Evolutionary conservation across 208 protist genomes (phyloP).

Genomic region (Crithidia fasciculata): DNA sequence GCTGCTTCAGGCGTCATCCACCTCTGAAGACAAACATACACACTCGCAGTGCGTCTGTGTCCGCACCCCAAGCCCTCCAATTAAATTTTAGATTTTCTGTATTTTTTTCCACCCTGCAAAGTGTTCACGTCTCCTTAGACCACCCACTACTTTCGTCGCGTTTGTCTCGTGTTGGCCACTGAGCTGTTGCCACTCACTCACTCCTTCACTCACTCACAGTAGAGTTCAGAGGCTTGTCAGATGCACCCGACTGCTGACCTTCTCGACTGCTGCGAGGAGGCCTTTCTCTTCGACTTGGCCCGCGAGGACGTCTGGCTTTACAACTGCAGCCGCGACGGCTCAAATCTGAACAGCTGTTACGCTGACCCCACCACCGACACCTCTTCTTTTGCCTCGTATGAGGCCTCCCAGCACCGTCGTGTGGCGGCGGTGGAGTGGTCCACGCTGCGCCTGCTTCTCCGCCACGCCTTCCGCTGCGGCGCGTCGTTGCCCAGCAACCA

Average conservation of each 20-base stretch:
- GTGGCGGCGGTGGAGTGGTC: conserved; percentile 16
- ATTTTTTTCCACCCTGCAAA: too few species aligned
- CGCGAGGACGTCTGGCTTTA: conserved; percentile 12
- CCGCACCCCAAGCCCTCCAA: too few species aligned
- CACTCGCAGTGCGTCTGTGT: too few species aligned
- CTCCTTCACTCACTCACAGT: not conserved
- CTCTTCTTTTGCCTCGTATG: not conserved
- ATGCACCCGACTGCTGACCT: conserved; percentile 1
- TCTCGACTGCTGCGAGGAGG: conserved; percentile 22
- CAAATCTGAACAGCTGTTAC: too few species aligned
- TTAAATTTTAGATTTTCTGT: too few species aligned
- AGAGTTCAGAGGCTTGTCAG: not conserved
- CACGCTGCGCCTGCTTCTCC: conserved; percentile 18
- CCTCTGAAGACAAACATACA: too few species aligned
- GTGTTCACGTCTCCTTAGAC: too few species aligned
- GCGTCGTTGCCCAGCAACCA: not conserved
- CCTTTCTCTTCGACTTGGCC: conserved; percentile 19
- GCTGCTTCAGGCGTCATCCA: too few species aligned
- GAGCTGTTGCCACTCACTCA: too few species aligned
- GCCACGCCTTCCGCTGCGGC: conserved; percentile 8
- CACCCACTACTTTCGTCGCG: too few species aligned
- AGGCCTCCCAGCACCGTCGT: conserved; percentile 5
- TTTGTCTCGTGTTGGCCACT: too few species aligned
- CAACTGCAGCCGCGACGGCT: not conserved
- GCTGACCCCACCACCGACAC: not conserved